Evolutionary conservation across 2,329 filamentous ascomycete species (phyloP).

Genomic region (Fusarium domesticum): DNA sequence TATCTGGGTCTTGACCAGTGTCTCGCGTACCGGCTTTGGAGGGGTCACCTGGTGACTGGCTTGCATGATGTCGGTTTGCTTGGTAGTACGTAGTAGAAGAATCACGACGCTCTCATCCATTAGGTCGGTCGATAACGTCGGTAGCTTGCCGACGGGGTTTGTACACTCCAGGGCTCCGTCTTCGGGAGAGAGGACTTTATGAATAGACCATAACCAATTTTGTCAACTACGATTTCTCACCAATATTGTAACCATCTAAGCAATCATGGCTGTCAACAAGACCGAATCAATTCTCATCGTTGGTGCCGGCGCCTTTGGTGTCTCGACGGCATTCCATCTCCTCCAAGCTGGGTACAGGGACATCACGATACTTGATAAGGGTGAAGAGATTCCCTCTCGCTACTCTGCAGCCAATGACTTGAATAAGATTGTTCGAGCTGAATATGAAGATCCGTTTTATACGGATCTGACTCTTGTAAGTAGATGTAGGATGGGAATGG

Average conservation of each 20-base stretch:
- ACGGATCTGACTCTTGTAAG: conserved; percentile 51
- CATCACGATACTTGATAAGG: conserved; percentile 47
- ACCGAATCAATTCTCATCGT: conserved; percentile 36
- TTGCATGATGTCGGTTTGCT: neutral
- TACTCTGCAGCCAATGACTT: conserved; percentile 57
- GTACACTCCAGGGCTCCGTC: neutral
- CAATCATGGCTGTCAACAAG: conserved; percentile 21
- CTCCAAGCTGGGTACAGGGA: conserved; percentile 42
- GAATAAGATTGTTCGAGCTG: conserved; percentile 59
- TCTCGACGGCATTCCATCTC: conserved; percentile 49
- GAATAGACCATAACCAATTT: neutral
- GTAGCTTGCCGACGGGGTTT: neutral
- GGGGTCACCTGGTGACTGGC: neutral
- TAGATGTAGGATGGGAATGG: neutral
- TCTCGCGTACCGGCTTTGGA: no score
- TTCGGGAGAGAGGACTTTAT: neutral
- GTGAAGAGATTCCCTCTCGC: conserved; percentile 38
- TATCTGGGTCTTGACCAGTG: neutral
- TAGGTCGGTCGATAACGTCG: neutral
- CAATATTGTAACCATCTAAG: neutral
- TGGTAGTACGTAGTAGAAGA: no score
- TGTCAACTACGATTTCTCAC: neutral
- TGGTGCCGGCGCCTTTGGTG: conserved; percentile 49
- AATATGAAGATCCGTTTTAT: conserved; percentile 58
- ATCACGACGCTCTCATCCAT: neutral